Evolutionary conservation across 2,329 filamentous ascomycete genomes (phyloP).

Genomic region (Cladobotryum mycophilum): DNA sequence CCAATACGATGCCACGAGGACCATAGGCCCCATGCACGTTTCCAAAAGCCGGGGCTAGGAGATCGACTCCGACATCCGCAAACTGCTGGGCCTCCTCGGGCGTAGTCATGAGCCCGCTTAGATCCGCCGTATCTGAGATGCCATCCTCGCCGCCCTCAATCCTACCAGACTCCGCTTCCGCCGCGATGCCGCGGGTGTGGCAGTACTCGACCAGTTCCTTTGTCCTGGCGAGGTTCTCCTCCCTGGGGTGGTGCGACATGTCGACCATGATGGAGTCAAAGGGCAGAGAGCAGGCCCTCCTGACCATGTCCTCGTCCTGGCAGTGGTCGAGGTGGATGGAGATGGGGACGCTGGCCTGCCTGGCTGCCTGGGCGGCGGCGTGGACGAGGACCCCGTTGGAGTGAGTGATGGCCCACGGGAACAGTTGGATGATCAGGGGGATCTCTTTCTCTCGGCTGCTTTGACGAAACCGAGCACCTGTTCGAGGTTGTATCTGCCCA

Average conservation of each 20-base stretch:
- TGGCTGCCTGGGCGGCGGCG: conserved; percentile 47
- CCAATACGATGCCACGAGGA: conserved; percentile 15
- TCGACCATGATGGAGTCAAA: conserved; percentile 74
- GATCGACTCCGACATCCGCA: conserved; percentile 63
- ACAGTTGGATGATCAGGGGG: conserved; percentile 62
- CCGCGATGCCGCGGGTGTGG: conserved; percentile 56
- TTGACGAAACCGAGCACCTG: conserved; percentile 59
- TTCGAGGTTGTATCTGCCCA: conserved; percentile 40
- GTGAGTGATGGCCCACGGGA: conserved; percentile 64
- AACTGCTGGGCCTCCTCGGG: conserved; percentile 64
- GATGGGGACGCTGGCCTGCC: conserved; percentile 50
- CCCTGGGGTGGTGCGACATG: conserved; percentile 66
- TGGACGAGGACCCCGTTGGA: conserved; percentile 49
- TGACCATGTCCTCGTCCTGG: conserved; percentile 53
- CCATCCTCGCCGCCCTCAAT: conserved; percentile 59
- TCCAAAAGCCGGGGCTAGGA: conserved; percentile 67
- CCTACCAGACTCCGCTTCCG: conserved; percentile 62
- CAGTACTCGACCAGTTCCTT: conserved; percentile 56
- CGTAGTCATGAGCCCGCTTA: conserved; percentile 51
- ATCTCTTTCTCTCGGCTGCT: conserved; percentile 60
- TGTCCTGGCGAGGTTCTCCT: conserved; percentile 62
- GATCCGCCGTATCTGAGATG: conserved; percentile 46
- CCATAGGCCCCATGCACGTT: conserved; percentile 72
- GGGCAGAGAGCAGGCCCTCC: conserved; percentile 46
- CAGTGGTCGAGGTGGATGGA: conserved; percentile 61